These are phyloP conservation scores for Waltergamsia citrina DNA, from an alignment of 2,329 filamentous ascomycete species.

Conservation along the genomic window DNA sequence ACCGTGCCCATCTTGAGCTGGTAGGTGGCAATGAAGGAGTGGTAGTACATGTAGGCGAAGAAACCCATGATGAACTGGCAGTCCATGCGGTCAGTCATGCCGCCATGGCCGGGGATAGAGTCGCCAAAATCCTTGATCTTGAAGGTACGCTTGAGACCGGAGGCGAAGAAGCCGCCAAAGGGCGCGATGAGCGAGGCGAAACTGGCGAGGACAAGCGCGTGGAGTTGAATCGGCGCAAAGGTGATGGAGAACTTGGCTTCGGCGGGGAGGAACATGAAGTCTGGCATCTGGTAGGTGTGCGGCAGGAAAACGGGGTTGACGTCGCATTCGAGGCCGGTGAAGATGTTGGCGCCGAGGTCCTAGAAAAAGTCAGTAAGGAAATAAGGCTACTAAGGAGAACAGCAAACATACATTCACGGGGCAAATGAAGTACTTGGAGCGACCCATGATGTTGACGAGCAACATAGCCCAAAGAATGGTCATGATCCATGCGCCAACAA, in stretches of 20 bases:
- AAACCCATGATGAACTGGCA: conserved; percentile 99
- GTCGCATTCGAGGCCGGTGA: conserved; percentile 80
- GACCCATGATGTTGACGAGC: conserved; percentile 76
- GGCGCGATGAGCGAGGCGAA: conserved; percentile 96
- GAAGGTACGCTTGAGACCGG: conserved; percentile 94
- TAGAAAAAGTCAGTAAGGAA: conserved; percentile 15
- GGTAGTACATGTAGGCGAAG: conserved; percentile 97
- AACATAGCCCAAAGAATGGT: conserved; percentile 78
- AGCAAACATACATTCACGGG: conserved; percentile 64
- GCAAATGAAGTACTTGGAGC: conserved; percentile 96
- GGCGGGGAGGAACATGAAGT: conserved; percentile 62
- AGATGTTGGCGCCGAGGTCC: conserved; percentile 87
- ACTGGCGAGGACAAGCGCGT: conserved; percentile 80
- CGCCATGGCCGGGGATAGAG: conserved; percentile 93
- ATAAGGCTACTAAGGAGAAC: not conserved
- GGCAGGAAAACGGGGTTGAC: conserved; percentile 87
- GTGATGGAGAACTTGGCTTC: conserved; percentile 53
- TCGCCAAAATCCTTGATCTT: conserved; percentile 99
- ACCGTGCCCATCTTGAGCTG: conserved; percentile 78
- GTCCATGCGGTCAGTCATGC: conserved; percentile 98
- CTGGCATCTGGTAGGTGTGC: conserved; percentile 62
- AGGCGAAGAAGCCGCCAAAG: conserved; percentile 97
- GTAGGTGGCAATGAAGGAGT: conserved; percentile 88
- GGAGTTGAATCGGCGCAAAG: conserved; percentile 83
- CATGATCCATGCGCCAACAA: conserved; percentile 92